Percentiles rank a stretch among this genome's conserved stretches.
Evolutionary conservation across 2,329 filamentous ascomycete species (phyloP).

Genomic region (Samsoniella hepiali): DNA sequence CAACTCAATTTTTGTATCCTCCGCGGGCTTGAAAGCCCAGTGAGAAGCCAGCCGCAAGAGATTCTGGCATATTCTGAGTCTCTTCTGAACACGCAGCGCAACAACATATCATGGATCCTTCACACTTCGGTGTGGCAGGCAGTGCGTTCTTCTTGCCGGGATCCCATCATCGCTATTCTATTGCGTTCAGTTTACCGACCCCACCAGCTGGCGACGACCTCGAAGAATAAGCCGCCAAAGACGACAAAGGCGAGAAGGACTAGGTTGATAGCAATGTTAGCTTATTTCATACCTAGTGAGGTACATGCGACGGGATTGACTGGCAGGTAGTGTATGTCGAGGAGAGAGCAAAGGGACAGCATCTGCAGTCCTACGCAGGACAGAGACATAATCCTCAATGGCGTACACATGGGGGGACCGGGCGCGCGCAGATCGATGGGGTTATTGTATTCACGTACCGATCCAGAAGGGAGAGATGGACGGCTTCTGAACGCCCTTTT

Average conservation of each 20-base stretch:
- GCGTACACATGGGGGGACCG: neutral
- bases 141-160: neutral
- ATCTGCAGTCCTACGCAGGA: neutral
- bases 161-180: neutral
- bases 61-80: neutral
- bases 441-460: slow-evolving; percentile 41
- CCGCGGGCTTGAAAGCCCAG: neutral
- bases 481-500: slow-evolving; percentile 52
- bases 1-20: neutral
- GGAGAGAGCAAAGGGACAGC: neutral
- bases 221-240: slow-evolving; percentile 59
- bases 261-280: slow-evolving; percentile 27
- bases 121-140: neutral
- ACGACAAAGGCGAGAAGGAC: slow-evolving; percentile 58
- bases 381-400: neutral
- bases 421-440: neutral
- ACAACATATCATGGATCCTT: neutral
- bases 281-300: neutral
- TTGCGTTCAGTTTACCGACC: slow-evolving; percentile 12
- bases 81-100: neutral
- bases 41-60: neutral
- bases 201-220: slow-evolving; percentile 52
- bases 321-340: neutral
- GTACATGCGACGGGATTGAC: neutral
- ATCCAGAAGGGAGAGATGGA: slow-evolving; percentile 64